These are phyloP conservation scores for Lodderomyces jiufengensis DNA, from an alignment of 1,139 yeast species.

Conservation along the genomic window DNA sequence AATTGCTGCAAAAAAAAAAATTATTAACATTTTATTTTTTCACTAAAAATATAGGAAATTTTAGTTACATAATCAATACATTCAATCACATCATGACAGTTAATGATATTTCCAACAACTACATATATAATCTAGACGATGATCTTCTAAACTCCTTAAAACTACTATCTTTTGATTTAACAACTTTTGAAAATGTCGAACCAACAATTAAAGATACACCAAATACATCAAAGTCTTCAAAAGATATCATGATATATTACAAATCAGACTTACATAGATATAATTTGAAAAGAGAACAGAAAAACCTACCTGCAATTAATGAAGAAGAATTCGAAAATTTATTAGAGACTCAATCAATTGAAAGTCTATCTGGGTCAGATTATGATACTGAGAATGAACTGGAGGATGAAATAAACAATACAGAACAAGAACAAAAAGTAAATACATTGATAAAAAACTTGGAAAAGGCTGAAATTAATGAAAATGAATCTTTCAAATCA, in stretches of 20 bases:
- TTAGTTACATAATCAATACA: too few species aligned
- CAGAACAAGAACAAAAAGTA: slow-evolving; percentile 20
- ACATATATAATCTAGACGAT: slow-evolving; percentile 49
- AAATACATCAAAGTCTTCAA: slow-evolving; percentile 8
- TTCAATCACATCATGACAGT: too few species aligned
- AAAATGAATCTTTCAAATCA: slow-evolving; percentile 37
- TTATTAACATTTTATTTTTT: too few species aligned
- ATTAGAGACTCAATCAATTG: slow-evolving; percentile 49
- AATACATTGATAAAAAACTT: slow-evolving; percentile 34
- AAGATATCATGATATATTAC: slow-evolving; percentile 47
- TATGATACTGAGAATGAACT: slow-evolving; percentile 6
- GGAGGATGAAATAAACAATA: slow-evolving; percentile 21
- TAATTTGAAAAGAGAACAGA: slow-evolving; percentile 54
- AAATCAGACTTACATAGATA: slow-evolving; percentile 59
- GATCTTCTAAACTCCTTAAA: slow-evolving; percentile 45
- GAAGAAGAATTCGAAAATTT: slow-evolving; percentile 60
- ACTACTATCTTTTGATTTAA: slow-evolving; percentile 55
- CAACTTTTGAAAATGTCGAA: slow-evolving; percentile 23
- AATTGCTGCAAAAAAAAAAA: too few species aligned
- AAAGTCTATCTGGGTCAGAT: slow-evolving; percentile 58
- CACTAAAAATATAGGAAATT: too few species aligned
- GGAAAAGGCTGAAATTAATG: slow-evolving; percentile 15
- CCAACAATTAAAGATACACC: slow-evolving; percentile 5
- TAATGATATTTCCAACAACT: slow-evolving; percentile 16
- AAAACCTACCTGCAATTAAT: slow-evolving; percentile 44